phyloP scores from a whole-genome alignment of 2,329 filamentous ascomycete genomes.

The Ophiognomonia clavigignenti-juglandacearum region DNA sequence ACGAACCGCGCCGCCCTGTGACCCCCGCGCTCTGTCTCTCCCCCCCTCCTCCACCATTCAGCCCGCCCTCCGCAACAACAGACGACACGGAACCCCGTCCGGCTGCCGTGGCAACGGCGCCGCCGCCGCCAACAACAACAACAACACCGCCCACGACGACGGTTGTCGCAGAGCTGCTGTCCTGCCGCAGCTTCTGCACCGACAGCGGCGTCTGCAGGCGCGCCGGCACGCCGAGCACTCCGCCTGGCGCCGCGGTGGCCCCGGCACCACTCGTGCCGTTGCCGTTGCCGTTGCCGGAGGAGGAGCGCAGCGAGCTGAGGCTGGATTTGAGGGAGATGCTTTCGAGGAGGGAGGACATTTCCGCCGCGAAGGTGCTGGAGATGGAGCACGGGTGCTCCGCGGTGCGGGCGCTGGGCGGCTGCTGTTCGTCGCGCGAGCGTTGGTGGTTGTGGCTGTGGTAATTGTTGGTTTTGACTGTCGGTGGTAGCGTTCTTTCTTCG shows the following conservation, averaged over 20 bases:
- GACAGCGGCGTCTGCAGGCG: background rate
- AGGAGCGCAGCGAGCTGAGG: constrained; percentile 3
- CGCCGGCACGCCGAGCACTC: background rate
- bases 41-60: no score
- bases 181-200: background rate
- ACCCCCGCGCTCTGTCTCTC: no score
- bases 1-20: no score
- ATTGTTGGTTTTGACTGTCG: background rate
- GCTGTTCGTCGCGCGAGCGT: background rate
- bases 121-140: background rate
- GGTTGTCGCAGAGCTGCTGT: background rate
- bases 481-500: background rate
- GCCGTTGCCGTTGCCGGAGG: background rate
- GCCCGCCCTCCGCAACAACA: no score
- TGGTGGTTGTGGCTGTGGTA: background rate
- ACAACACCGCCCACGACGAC: background rate
- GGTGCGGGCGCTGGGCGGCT: background rate
- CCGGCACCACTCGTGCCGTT: no score
- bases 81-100: no score
- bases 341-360: constrained; percentile 6
- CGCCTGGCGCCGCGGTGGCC: background rate
- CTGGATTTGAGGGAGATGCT: constrained; percentile 8
- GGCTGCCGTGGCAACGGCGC: background rate
- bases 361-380: constrained; percentile 2
- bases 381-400: background rate